Percentiles rank a stretch among this genome's conserved stretches.
Evolutionary conservation across 306 rosid genomes (phyloP).

Genomic region (Castanea crenata): DNA sequence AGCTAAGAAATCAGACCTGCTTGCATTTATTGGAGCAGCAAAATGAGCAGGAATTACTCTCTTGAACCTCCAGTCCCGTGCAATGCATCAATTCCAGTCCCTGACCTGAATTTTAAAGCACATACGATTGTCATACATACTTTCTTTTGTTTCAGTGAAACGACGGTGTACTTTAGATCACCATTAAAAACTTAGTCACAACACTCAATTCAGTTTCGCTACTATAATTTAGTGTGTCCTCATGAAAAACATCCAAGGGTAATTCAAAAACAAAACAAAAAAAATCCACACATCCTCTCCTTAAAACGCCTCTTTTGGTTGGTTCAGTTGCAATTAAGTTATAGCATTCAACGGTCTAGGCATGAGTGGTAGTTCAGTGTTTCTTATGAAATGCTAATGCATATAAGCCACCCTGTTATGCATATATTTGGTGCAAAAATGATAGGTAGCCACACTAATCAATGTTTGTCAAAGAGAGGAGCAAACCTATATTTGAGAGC

Average conservation of each 20-base stretch:
- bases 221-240: neutral
- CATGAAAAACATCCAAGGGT: neutral
- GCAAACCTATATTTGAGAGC: neutral
- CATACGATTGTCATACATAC: neutral
- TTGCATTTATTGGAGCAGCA: constrained; percentile 79
- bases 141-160: neutral
- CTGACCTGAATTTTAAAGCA: constrained; percentile 58
- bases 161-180: neutral
- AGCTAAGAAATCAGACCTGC: constrained; percentile 63
- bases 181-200: neutral
- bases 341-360: neutral
- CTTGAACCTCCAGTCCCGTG: constrained; percentile 78
- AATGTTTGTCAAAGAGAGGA: neutral
- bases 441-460: neutral
- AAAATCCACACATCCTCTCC: neutral
- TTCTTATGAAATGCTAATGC: neutral
- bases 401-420: neutral
- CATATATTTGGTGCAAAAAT: neutral
- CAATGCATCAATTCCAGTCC: constrained; percentile 91
- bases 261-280: neutral
- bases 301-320: neutral
- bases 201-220: neutral
- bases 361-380: neutral
- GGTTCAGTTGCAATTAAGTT: neutral
- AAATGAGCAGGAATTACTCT: constrained; percentile 93